phyloP scores from a whole-genome alignment of 2,329 filamentous ascomycete species.

The Orbilia ellipsospora region DNA sequence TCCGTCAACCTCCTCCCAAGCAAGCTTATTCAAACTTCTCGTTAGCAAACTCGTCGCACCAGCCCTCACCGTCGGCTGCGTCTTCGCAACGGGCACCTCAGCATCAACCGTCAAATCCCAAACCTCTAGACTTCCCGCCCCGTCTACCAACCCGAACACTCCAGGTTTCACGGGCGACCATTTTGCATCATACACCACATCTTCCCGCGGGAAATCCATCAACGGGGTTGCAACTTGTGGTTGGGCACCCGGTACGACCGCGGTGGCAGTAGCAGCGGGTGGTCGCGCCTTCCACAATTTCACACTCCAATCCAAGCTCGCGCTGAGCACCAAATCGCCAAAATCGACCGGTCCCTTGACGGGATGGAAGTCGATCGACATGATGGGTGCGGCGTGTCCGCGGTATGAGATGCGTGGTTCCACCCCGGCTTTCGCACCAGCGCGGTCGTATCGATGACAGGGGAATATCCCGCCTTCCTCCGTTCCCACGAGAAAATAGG shows the following conservation, averaged over 20 bases:
- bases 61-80: conserved; percentile 73
- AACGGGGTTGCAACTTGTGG: conserved; percentile 72
- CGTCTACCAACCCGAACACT: conserved; percentile 94
- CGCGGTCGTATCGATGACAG: conserved; percentile 95
- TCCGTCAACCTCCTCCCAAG: conserved; percentile 92
- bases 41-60: conserved; percentile 76
- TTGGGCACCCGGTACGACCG: conserved; percentile 63
- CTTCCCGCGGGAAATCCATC: conserved; percentile 90
- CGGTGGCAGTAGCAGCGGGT: conserved; percentile 76
- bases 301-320: conserved; percentile 94
- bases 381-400: conserved; percentile 91
- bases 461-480: conserved; percentile 97
- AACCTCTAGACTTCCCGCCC: conserved; percentile 88
- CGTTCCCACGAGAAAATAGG: conserved; percentile 95
- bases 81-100: conserved; percentile 87
- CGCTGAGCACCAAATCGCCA: conserved; percentile 90
- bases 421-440: conserved; percentile 94
- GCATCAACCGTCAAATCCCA: conserved; percentile 95
- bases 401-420: conserved; percentile 88
- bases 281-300: conserved; percentile 95
- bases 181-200: conserved; percentile 93
- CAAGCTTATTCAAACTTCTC: conserved; percentile 90
- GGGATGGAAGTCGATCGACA: conserved; percentile 96
- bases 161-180: conserved; percentile 96
- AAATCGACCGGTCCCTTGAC: conserved; percentile 91